phyloP scores from a whole-genome alignment of 192 early-diverging fungal genomes.

The Entophlyctis helioformis region DNA sequence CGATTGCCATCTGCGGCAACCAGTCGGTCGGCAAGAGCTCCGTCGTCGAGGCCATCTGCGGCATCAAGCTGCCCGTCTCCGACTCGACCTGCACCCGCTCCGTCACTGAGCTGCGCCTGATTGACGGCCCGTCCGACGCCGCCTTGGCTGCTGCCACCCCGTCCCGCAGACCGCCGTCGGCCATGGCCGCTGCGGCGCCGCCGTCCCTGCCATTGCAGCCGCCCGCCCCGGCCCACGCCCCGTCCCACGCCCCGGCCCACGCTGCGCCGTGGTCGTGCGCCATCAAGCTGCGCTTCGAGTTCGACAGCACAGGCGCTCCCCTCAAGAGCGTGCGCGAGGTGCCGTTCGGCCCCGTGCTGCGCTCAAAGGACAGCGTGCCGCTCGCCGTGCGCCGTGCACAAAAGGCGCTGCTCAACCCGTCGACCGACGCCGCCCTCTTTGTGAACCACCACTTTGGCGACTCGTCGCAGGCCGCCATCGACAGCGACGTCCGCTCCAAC shows the following conservation, averaged over 20 bases:
- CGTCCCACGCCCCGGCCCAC: not conserved
- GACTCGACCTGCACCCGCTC: slow-evolving; percentile 43
- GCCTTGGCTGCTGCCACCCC: no score
- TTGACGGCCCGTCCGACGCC: not conserved
- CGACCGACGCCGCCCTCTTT: slow-evolving; percentile 15
- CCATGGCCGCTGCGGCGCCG: no score
- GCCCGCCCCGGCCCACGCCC: no score
- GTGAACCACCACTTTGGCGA: slow-evolving; percentile 15
- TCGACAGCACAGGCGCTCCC: slow-evolving; percentile 15
- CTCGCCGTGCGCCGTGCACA: slow-evolving; percentile 32
- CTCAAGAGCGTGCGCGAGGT: slow-evolving; percentile 19
- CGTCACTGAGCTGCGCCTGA: slow-evolving; percentile 39
- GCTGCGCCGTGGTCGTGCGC: slow-evolving; percentile 29
- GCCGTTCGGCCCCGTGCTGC: slow-evolving; percentile 20
- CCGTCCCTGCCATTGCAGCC: no score
- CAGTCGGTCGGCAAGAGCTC: slow-evolving; percentile 40
- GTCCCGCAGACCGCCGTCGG: no score
- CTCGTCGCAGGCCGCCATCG: slow-evolving; percentile 12
- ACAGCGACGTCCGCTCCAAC: slow-evolving; percentile 29
- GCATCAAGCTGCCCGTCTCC: slow-evolving; percentile 30
- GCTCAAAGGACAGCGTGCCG: slow-evolving; percentile 20
- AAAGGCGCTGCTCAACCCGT: slow-evolving; percentile 44
- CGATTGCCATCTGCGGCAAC: slow-evolving; percentile 42
- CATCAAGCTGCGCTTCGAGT: slow-evolving; percentile 35
- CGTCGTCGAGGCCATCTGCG: slow-evolving; percentile 39